Evolutionary conservation across 2,329 filamentous ascomycete genomes (phyloP).

Genomic region (Zarea fungicola): DNA sequence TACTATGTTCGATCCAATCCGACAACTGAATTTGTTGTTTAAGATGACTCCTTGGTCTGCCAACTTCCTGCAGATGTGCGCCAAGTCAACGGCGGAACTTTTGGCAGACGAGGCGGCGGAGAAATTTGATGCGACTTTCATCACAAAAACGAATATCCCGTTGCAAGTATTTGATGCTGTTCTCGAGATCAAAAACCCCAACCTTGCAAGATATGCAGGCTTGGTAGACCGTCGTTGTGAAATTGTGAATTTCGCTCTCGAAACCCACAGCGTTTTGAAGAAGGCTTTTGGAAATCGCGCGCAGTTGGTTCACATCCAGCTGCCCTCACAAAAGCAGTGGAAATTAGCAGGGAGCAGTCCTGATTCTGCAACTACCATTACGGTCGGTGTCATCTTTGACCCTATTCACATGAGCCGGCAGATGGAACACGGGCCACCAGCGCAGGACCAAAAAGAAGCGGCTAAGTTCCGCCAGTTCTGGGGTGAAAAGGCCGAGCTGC

Average conservation of each 20-base stretch:
- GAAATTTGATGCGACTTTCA: constrained; percentile 82
- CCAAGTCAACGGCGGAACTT: constrained; percentile 66
- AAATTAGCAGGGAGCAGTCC: constrained; percentile 20
- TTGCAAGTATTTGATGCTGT: constrained; percentile 51
- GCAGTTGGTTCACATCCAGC: constrained; percentile 58
- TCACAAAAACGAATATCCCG: constrained; percentile 53
- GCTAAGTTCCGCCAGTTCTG: constrained; percentile 84
- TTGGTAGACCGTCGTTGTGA: constrained; percentile 38
- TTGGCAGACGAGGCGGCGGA: constrained; percentile 69
- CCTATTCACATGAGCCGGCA: constrained; percentile 65
- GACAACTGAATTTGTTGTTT: constrained; percentile 76
- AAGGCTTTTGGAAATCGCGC: constrained; percentile 72
- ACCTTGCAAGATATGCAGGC: constrained; percentile 23
- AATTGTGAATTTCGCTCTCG: constrained; percentile 43
- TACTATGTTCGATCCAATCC: constrained; percentile 69
- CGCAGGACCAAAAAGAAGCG: constrained; percentile 79
- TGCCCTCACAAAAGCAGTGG: constrained; percentile 29
- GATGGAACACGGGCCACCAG: constrained; percentile 82
- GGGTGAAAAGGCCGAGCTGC: constrained; percentile 87
- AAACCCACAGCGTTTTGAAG: constrained; percentile 59
- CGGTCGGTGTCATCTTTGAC: constrained; percentile 68
- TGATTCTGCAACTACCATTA: constrained; percentile 35
- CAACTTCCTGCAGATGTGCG: constrained; percentile 64
- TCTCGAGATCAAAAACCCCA: constrained; percentile 31
- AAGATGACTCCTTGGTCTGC: constrained; percentile 91